Base-by-base conservation (phyloP, 2,329 filamentous ascomycete species). In the Fusarium proliferatum region DNA sequence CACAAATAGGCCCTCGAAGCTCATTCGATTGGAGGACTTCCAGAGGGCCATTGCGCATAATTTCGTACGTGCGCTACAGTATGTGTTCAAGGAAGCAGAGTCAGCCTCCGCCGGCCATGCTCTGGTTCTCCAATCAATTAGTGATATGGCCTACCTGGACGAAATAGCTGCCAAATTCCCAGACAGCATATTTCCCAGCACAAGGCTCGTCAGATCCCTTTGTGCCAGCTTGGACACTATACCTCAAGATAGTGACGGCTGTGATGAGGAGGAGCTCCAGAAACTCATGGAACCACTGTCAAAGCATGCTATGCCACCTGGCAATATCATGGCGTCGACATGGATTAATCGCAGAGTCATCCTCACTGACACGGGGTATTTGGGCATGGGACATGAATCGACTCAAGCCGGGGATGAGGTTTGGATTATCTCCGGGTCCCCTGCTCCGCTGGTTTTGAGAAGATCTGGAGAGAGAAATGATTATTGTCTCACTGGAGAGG, bases 381-480 rank as follows among this genome's bases (percentile, higher is more conserved):
- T 68, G 10, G 65, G 64, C 0, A 38, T 53, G 36, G 65, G 64
- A 9, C 28, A 11, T 3, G 12, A 23, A 0, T 61, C 64, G 0
- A 19, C 10, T 2, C 10, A 48, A 28, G 9, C 10, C 2, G 48
- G 46, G 1, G 64, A 68, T 36, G 64, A 68, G 16, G 2, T 49
- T 9, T 68, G 55, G 56, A n/a, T 68, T 15, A 9, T 68, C 3
- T 30, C 12, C 6, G 64, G 64, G 0, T 55, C 21, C 13, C 64
- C 55, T 10, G 17, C 48, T 0, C 65, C 64, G 0, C 10, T 68
- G 17, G 9, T 62, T 1, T 0, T 67, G 4, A 55, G 64, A 12
- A 48, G 4, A 4, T n/a, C 34, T 3, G 26, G 1, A 2, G 1
- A 2, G 8, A 8, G 9, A 1, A 2, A 11, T 3, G n/a, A 38